Conservation (phyloP, 805 yeast species). For the Jamesozyma hellenica region DNA sequence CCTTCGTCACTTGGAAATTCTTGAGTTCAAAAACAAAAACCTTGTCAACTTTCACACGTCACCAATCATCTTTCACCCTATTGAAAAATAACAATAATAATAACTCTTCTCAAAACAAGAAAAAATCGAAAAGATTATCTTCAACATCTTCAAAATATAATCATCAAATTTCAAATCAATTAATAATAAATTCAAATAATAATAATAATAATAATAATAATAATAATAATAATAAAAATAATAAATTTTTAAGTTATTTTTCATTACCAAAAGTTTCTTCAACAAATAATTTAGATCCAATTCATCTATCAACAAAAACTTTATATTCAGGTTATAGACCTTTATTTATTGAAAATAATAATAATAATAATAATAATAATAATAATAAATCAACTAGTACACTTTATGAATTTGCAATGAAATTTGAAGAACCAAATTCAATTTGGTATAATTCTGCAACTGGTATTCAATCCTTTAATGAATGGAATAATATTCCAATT, state of each 20-base stretch:
- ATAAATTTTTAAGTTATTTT: conserved; percentile 15
- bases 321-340: conserved; percentile 28
- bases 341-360: conserved; percentile 8
- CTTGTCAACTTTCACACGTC: too few species aligned
- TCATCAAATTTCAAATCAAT: not conserved
- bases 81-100: too few species aligned
- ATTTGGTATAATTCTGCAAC: conserved; percentile 30
- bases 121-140: conserved; percentile 2
- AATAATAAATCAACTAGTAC: conserved; percentile 8
- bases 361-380: not conserved
- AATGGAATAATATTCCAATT: conserved; percentile 29
- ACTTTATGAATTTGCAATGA: conserved; percentile 26
- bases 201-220: too few species aligned
- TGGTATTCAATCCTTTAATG: conserved; percentile 28
- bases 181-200: too few species aligned
- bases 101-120: too few species aligned
- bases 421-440: conserved; percentile 14
- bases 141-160: conserved; percentile 4
- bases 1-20: too few species aligned
- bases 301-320: conserved; percentile 17
- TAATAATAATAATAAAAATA: too few species aligned
- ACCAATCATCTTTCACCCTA: conserved; percentile 20
- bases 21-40: too few species aligned
- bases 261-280: conserved; percentile 26
- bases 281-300: conserved; percentile 17